Conservation (phyloP, 2,329 filamentous ascomycete genomes). For the Alternaria brassicae region DNA sequence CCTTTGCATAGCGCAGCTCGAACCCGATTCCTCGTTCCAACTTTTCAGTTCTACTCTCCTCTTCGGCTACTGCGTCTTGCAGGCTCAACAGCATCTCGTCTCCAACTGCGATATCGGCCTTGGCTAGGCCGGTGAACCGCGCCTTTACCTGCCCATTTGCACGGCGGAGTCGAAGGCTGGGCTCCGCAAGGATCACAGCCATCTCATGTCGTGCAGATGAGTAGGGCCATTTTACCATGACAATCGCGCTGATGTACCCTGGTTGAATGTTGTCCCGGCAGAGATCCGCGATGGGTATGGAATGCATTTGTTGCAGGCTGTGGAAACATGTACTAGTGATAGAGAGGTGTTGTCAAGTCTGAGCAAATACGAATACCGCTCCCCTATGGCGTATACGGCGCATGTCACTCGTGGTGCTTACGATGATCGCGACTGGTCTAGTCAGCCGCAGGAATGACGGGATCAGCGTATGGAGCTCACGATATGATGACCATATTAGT, state of each 20-base stretch:
- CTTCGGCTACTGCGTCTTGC: background rate
- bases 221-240: slow-evolving; percentile 1
- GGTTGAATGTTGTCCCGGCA: background rate
- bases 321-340: background rate
- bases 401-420: background rate
- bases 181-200: background rate
- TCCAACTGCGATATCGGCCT: background rate
- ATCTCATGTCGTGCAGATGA: background rate
- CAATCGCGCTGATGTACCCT: background rate
- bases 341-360: background rate
- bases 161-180: background rate
- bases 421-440: background rate
- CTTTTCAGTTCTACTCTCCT: too few species aligned
- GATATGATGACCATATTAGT: background rate
- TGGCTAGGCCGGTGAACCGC: background rate
- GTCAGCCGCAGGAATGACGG: background rate
- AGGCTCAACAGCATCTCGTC: background rate
- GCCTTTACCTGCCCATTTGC: background rate
- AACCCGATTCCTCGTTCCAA: too few species aligned
- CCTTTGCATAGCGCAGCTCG: too few species aligned
- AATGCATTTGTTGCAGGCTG: background rate
- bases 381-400: background rate
- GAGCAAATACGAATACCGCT: background rate
- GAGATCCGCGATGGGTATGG: background rate
- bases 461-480: background rate